Evolutionary conservation across 2,329 filamentous ascomycete species (phyloP).

Genomic region (Tolypocladium cylindrosporum): DNA sequence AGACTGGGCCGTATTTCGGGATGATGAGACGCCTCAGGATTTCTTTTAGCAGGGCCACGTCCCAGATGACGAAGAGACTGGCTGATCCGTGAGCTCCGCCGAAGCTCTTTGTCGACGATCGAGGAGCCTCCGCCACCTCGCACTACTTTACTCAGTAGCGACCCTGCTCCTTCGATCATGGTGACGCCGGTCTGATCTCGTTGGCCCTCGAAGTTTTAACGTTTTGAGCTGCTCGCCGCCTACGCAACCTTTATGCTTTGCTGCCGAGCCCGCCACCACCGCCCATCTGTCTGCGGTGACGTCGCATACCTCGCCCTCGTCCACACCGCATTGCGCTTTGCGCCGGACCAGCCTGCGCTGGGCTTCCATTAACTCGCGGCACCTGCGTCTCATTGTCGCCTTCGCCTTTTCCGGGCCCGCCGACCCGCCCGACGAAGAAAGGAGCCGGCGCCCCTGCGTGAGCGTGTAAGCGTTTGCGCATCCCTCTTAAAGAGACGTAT

Average conservation of each 20-base stretch:
- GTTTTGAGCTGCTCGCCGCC: not conserved
- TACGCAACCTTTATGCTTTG: not conserved
- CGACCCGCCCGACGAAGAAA: not conserved
- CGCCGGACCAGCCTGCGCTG: not conserved
- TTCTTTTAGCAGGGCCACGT: not conserved
- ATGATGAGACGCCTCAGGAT: conserved; percentile 5
- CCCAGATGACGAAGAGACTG: not conserved
- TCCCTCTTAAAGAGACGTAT: not conserved
- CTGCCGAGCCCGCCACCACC: not conserved
- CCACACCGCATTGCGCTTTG: not conserved
- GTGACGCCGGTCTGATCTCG: not conserved
- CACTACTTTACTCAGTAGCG: not conserved
- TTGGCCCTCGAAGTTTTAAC: not conserved
- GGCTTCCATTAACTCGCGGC: not conserved
- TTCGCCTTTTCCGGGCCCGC: not conserved
- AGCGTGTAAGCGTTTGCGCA: not conserved
- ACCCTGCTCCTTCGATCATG: not conserved
- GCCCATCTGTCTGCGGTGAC: not conserved
- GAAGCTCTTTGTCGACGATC: not conserved
- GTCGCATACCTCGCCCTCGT: not conserved
- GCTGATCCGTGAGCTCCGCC: not conserved
- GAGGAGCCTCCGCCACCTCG: not conserved
- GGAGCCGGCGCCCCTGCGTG: not conserved
- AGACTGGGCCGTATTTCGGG: not conserved
- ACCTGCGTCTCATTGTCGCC: not conserved